Evolutionary conservation across 176 grass and related monocot species (phyloP), one percentile per base, ranked within the genome.

Genomic region (Elaeis guineensis): DNA sequence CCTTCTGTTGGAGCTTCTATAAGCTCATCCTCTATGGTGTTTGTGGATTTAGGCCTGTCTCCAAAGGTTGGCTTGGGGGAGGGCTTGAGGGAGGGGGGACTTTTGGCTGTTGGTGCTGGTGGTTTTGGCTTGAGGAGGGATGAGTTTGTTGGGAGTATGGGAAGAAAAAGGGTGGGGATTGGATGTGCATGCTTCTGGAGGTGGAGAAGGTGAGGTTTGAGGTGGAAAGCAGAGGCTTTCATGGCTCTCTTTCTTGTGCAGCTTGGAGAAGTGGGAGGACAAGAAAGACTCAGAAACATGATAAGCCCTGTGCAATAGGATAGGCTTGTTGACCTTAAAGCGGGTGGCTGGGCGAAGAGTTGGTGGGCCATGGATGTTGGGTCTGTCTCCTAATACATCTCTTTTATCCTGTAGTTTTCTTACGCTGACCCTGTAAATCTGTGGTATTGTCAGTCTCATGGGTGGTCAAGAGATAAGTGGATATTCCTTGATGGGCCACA

Each of bases 221-320:
- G 61, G 19, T 61, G 73, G 62, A 61, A 76, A 19, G 55, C 64
- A 58, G 60, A 77, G 66, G 63, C 65, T 48, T 77, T 77, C 75
- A 77, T 77, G 50, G 49, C 30, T 50, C 23, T 50, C 8, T 77
- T 44, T 22, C 23, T 60, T 22, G 29, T 11, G 35, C 35, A 12
- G 35, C 7, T 44, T 44, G 35, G 35, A 9, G 8, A 14, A 3
- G 35, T 44, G 35, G 35, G 11, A 44, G 35, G 0, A 44, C 35
- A 44, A 14, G 35, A 44, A 44, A 44, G 35, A 12, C 35, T 44
- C 8, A 3, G 35, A 44, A 2, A 44, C 35, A 12, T 44, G 35
- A 44, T 44, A 9, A 9, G 8, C 35, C 9, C 35, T 12, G 1
- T 35, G 8, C 32, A 8, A 8, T 35, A 35, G 32, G 32, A 35